Evolutionary conservation across 2,329 filamentous ascomycete species (phyloP), one percentile per base, ranked within the genome.

Genomic region (Diaporthe sp.): DNA sequence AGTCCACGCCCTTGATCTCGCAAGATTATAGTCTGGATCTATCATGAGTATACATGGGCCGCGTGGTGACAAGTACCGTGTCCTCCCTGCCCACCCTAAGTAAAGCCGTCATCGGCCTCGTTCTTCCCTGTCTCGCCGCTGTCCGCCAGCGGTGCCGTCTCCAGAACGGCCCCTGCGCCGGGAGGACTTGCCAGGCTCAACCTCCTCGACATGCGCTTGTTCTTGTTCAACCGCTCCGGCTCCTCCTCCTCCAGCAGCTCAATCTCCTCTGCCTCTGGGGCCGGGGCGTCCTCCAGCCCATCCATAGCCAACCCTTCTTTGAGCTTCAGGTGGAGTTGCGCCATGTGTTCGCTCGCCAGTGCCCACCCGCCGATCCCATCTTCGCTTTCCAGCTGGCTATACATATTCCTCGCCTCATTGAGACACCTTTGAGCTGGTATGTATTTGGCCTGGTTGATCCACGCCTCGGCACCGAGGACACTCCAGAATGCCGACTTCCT

Each of bases 401-500:
- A 93, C 80, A 88, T 89, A 67, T 83, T 85, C 39, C 86, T 85
- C 4, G 94, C 94, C 78, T 94, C 91, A 67, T 94, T 92, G 1
- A 98, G 88, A 78, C 94, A 95, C 75, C 91, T 89, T 78, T 95
- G 94, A 0, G 95, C 94, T 81, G 97, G 94, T 20, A 94, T 90
- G 72, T 92, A 92, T 81, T 96, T 96, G 47, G 90, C 91, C 77
- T 96, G 90, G 70, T 90, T 90, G 73, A 96, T 87, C 97, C 97
- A 99, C 1, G 92, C 90, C 80, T 98, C 94, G 0, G 95, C 93
- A 1, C 94, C 94, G 53, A 98, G 88, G 31, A 97, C 89, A 78
- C 93, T 94, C 96, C 96, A 99, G 78, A 98, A 90, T 0, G 94
- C 97, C 2, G 96, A 94, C 86, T 98, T 99, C 67, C 97, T 90